Evolutionary conservation across 2,329 filamentous ascomycete genomes (phyloP), one percentile per base, ranked within the genome.

Genomic region (Colletotrichum melonis): DNA sequence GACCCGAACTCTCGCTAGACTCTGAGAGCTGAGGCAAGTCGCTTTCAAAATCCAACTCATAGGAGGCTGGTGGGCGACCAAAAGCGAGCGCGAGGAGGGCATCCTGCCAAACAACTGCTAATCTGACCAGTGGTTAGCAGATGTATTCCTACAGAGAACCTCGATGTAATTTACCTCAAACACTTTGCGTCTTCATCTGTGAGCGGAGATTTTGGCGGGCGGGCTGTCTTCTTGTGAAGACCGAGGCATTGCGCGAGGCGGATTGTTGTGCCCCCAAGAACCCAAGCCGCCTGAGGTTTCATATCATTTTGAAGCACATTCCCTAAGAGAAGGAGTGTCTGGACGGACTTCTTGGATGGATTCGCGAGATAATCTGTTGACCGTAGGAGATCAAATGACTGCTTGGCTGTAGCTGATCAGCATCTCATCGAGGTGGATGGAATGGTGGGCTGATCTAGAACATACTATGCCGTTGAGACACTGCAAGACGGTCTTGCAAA

Each of bases 261-360:
- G 16, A 69, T 63, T 3, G 73, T 75, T 1, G 65, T 67, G 30
- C 66, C 73, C 8, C 65, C 73, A 4, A 75, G 42, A 14, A 71
- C 63, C 70, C 70, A 75, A n/a, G 73, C 73, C 2, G 73, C 63
- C 32, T 75, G 73, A 3, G 73, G 73, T 24, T 75, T 69, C 60
- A 73, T 73, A 11, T 67, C 35, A 32, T 71, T 75, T n/a, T 74
- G 73, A 12, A 75, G 65, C 4, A 67, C 67, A 30, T 67, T 73
- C 1, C 73, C 73, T 5, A 75, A 58, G 6, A 75, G 6, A 19
- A 46, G 42, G 19, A 46, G 42, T n/a, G 42, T 46, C 5, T 46
- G 42, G n/a, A 46, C 42, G 16, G 42, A 16, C 8, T 46, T 16
- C 14, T 46, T 19, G 2, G 42, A 46, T 46, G 42, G 42, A 46